phyloP scores from a whole-genome alignment of 78 protist species.

The Pelomyxa schiedti region DNA sequence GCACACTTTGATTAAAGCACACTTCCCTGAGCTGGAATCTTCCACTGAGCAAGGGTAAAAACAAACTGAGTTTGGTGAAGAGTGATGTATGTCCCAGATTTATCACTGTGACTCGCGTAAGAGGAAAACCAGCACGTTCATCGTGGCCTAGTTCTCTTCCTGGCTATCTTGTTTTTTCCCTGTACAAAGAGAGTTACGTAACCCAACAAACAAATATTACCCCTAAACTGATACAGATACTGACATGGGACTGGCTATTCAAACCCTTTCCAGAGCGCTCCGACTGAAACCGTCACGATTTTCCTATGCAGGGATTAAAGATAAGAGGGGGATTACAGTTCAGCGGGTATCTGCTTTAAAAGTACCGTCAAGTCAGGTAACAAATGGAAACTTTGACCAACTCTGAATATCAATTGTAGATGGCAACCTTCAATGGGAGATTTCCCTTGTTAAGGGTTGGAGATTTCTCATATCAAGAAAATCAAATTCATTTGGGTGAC shows the following conservation, averaged over 20 bases:
- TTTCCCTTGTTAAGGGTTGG: conserved; percentile 9
- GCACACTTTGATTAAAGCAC: conserved; percentile 19
- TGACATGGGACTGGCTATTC: neutral
- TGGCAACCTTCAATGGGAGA: neutral
- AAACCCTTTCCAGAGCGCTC: neutral
- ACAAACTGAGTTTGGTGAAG: too few relatives aligned
- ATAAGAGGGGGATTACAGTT: conserved; percentile 64
- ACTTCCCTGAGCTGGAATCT: too few relatives aligned
- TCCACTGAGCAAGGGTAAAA: too few relatives aligned
- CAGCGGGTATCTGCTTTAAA: conserved; percentile 45
- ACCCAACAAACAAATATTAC: neutral
- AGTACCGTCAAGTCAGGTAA: conserved; percentile 4
- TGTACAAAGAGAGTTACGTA: neutral
- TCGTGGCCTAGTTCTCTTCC: too few relatives aligned
- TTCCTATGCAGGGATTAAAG: conserved; percentile 65
- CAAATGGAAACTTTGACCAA: conserved; percentile 5
- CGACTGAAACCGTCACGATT: conserved; percentile 12
- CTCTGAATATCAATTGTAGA: neutral
- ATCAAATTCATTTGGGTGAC: conserved; percentile 44
- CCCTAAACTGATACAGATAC: neutral
- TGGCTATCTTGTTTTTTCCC: neutral
- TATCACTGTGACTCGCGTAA: too few relatives aligned
- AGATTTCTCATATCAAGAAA: conserved; percentile 10
- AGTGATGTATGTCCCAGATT: too few relatives aligned
- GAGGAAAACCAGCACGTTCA: too few relatives aligned